Evolutionary conservation across 75 land plant genomes (phyloP).

Genomic region (Pseudotsuga menziesii): DNA sequence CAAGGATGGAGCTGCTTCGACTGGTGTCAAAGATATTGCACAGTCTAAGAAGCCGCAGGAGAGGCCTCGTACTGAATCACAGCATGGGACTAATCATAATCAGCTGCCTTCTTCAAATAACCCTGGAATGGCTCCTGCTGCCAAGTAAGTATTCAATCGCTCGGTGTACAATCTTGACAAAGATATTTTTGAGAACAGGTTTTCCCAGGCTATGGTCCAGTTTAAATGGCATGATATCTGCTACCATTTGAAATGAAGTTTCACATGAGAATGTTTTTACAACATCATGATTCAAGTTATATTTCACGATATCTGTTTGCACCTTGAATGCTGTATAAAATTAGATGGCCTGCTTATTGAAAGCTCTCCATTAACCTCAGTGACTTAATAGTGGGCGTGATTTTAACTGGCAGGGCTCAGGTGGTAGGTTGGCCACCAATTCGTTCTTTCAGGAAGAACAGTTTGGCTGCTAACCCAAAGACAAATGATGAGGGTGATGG

Average conservation of each 20-base stretch:
- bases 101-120: conserved; percentile 12
- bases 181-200: too few species aligned
- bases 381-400: background rate
- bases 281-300: too few species aligned
- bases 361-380: too few species aligned
- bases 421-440: conserved; percentile 90
- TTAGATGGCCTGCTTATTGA: too few species aligned
- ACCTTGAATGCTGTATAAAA: too few species aligned
- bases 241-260: too few species aligned
- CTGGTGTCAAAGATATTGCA: conserved; percentile 7
- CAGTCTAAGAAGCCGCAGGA: conserved; percentile 10
- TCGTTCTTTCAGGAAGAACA: conserved; percentile 67
- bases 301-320: too few species aligned
- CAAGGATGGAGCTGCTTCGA: conserved; percentile 9
- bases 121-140: conserved; percentile 13
- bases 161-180: too few species aligned
- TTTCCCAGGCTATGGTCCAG: too few species aligned
- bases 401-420: conserved; percentile 50
- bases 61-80: conserved; percentile 10
- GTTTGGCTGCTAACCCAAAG: conserved; percentile 44
- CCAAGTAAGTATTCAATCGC: conserved; percentile 10
- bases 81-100: conserved; percentile 7
- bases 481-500: conserved; percentile 36
- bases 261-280: too few species aligned
- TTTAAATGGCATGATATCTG: too few species aligned